Evolutionary conservation across 805 yeast genomes (phyloP).

Genomic region (Candida chilensis): DNA sequence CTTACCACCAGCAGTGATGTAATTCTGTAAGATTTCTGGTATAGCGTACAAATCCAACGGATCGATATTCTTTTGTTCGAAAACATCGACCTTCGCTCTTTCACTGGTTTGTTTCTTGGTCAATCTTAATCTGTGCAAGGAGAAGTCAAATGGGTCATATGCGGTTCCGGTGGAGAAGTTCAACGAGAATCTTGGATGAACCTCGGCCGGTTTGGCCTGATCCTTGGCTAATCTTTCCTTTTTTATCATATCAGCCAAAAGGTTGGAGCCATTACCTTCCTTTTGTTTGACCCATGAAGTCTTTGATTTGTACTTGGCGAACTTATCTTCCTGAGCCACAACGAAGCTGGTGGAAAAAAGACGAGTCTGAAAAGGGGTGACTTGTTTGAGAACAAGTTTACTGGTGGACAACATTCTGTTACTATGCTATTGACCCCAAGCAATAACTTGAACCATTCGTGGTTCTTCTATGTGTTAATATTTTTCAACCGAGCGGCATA

Average conservation of each 20-base stretch:
- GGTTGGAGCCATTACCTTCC: no score
- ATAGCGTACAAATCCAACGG: conserved; percentile 66
- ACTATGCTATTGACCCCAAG: no score
- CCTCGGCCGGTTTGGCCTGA: conserved; percentile 12
- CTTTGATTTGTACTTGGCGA: no score
- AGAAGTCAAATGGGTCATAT: conserved; percentile 80
- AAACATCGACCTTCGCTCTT: conserved; percentile 16
- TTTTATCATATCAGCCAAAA: neutral
- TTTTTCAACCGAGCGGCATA: no score
- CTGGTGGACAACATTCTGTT: no score
- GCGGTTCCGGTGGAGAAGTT: conserved; percentile 41
- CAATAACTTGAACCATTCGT: no score
- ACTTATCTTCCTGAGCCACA: no score
- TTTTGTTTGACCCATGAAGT: no score
- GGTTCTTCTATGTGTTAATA: no score
- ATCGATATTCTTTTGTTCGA: conserved; percentile 44
- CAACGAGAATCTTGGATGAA: conserved; percentile 28
- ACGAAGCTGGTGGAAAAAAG: no score
- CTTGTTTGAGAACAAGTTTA: no score
- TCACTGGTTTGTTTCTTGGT: conserved; percentile 25
- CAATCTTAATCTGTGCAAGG: conserved; percentile 45
- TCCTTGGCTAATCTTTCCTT: conserved; percentile 1
- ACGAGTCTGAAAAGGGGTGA: no score
- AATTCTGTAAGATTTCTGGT: conserved; percentile 61
- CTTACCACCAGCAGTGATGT: conserved; percentile 63